Percentiles rank a stretch among this genome's conserved stretches.
Conservation (phyloP, 2,329 filamentous ascomycete genomes). For the Colletotrichum godetiae region DNA sequence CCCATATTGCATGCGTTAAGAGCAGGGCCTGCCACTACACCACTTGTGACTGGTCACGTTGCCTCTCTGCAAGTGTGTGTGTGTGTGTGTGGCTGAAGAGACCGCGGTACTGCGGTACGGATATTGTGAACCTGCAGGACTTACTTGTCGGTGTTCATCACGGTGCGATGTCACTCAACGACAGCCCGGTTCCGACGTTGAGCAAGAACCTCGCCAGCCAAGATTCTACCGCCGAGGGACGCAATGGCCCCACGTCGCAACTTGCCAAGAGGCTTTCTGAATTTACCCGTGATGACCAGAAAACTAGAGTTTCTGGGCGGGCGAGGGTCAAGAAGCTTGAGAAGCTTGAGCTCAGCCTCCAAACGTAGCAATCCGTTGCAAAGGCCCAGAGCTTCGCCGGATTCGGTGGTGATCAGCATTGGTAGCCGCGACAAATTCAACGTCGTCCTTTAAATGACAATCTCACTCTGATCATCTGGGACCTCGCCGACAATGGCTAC, state of each 20-base stretch:
- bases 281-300: slow-evolving; percentile 29
- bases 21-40: slow-evolving; percentile 22
- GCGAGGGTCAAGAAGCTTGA: slow-evolving; percentile 29
- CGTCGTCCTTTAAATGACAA: neutral
- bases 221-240: neutral
- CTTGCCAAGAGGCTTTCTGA: slow-evolving; percentile 22
- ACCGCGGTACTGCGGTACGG: neutral
- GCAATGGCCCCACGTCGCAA: neutral
- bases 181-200: neutral
- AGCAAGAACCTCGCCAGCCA: neutral
- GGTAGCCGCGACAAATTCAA: neutral
- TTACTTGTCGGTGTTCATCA: neutral
- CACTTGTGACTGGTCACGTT: slow-evolving; percentile 24
- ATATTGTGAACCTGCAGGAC: neutral
- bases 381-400: neutral
- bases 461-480: neutral
- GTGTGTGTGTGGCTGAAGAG: neutral
- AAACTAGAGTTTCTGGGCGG: slow-evolving; percentile 20
- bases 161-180: slow-evolving; percentile 15
- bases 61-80: neutral
- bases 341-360: slow-evolving; percentile 34
- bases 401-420: slow-evolving; percentile 6
- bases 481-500: neutral
- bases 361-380: slow-evolving; percentile 10
- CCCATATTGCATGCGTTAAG: slow-evolving; percentile 24